Base-by-base conservation (phyloP, 2,329 filamentous ascomycete species). In the Pleoardoris graminearum region DNA sequence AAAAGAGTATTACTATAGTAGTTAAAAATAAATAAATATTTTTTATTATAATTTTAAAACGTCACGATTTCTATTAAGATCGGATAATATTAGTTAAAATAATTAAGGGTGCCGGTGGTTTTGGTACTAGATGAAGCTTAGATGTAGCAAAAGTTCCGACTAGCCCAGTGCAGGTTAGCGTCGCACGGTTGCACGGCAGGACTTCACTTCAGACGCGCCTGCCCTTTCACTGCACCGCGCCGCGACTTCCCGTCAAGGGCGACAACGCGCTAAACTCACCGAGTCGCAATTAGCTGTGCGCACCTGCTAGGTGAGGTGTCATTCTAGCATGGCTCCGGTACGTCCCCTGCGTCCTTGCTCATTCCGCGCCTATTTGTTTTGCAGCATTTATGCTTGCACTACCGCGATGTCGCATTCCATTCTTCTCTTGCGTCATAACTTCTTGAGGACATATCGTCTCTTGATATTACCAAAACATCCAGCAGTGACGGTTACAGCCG, bases 291-390 rank as follows among this genome's bases (percentile, higher is more conserved):
- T 38, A 53, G 50, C 48, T 49, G 53, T 61, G 59, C 52, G 51
- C 48, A 45, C 42, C 53, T 59, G 49, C 54, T 52, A 33, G 45
- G 54, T 52, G 53, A 61, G 55, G 59, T 41, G 59, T 52, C 37
- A 42, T 48, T 39, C 46, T 17, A 58, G 17, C 39, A 71, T 71
- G 69, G 68, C 69, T 63, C 65, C 68, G 58, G 69, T 72, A 70
- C 54, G 69, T 72, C 22, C 12, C 19, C 22, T 32, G 16, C 45
- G 22, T 51, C 30, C 37, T 48, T 46, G 27, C 35, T 42, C 48
- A 50, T 41, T 50, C 47, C 41, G 17, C 42, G 22, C 39, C 22
- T 36, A 8, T 21, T 33, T 36, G n/a, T 45, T 36, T 39, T 43
- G 21, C 33, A 16, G 8, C 25, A 17, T 8, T 36, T 21, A 41